phyloP scores from a whole-genome alignment of 352 stramenopile species.

The Elongisporangium prolatum region DNA sequence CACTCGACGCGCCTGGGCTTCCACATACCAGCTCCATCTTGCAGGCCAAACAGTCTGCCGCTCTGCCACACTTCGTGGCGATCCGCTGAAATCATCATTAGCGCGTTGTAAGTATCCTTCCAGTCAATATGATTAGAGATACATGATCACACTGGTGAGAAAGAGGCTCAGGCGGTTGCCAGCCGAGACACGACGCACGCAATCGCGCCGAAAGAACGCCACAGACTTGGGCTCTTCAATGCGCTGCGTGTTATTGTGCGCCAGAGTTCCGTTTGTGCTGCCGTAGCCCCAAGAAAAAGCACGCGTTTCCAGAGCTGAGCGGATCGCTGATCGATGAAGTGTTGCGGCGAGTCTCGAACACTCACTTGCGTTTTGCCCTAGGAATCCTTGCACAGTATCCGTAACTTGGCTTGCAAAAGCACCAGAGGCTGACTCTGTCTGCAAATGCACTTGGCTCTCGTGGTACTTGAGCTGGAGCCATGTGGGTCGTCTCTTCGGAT shows the following conservation, averaged over 20 bases:
- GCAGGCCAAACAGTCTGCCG: conserved; percentile 44
- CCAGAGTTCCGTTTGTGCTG: conserved; percentile 35
- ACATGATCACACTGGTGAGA: conserved; percentile 27
- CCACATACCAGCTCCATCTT: conserved; percentile 60
- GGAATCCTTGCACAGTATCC: conserved; percentile 9
- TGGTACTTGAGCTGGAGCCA: conserved; percentile 29
- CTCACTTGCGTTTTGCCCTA: conserved; percentile 23
- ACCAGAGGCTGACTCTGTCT: conserved; percentile 23
- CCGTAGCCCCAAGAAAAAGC: conserved; percentile 59
- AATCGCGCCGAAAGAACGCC: conserved; percentile 27
- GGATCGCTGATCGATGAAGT: conserved; percentile 19
- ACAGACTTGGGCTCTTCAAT: conserved; percentile 25
- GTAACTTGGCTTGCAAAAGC: background rate
- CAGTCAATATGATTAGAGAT: background rate
- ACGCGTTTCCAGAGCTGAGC: conserved; percentile 18
- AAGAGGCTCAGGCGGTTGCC: conserved; percentile 61
- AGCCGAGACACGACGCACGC: conserved; percentile 34
- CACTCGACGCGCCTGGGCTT: conserved; percentile 25
- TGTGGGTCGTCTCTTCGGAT: background rate
- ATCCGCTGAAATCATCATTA: conserved; percentile 11
- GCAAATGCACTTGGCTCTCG: conserved; percentile 33
- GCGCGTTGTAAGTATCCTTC: background rate
- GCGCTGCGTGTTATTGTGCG: conserved; percentile 23
- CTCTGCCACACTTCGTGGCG: conserved; percentile 36
- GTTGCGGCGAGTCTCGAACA: conserved; percentile 39